Evolutionary conservation across 768 basidiomycete genomes (phyloP), one percentile per base, ranked within the genome.

Genomic region (Sutorius australiensis): DNA sequence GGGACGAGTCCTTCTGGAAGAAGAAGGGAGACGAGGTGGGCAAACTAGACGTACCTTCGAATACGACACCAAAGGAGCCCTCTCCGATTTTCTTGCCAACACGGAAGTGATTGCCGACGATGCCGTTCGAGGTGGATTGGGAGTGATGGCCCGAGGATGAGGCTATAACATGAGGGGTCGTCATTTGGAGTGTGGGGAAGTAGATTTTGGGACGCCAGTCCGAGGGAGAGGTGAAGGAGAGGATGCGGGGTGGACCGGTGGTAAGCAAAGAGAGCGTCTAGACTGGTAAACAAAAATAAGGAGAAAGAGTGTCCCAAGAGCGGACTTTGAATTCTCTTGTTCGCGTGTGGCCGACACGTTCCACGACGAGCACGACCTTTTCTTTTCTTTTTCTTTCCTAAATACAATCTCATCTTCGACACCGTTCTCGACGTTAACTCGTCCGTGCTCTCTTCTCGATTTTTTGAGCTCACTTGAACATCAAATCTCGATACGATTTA

Each of bases 71-170:
- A 69, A 99, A 99, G n/a, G 88, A 91, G 46, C 95, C 95, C 74
- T 99, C 95, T 44, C 95, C 95, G 69, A 98, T 95, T 84, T 98
- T 98, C 81, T 95, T 94, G 46, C 95, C 95, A 47, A 98, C 94
- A 58, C 89, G 81, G 67, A 83, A 91, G 68, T 89, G 83, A 63
- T 77, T 83, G 39, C 89, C 89, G 53, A 91, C 86, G 69, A 91
- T 82, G 62, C 87, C 83, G 70, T 84, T 87, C 37, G 73, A 78
- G 44, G 82, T 74, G 43, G 83, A 78, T 64, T 83, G 81, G 16
- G 82, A 79, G 47, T 81, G 83, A 71, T 87, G 86, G 19, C 74
- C 75, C 41, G 83, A 87, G 54, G 87, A 88, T 37, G 88, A 87
- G 45, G 89, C 83, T 60, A 91, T 86, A 68, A 90, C 86, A 76